Percentiles rank a stretch among this genome's conserved stretches.
Evolutionary conservation across 768 basidiomycete genomes (phyloP).

Genomic region (Dioszegia hungarica): DNA sequence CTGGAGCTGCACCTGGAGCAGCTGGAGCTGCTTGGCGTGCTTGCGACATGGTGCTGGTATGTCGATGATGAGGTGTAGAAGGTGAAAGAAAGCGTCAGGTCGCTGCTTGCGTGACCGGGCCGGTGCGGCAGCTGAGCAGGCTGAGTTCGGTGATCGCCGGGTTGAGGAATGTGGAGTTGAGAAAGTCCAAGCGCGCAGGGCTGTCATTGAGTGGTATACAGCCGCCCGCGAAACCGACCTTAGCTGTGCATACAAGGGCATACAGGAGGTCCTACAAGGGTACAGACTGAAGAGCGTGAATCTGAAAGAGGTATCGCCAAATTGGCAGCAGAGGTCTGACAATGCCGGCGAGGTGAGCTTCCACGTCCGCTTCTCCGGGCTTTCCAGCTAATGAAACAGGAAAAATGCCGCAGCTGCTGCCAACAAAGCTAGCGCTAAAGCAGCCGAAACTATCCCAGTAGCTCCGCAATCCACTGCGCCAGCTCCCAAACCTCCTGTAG

Average conservation of each 20-base stretch:
- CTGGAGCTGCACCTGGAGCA: constrained; percentile 10
- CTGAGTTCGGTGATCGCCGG: background rate
- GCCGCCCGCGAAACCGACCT: too few relatives aligned
- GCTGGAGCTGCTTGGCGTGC: constrained; percentile 7
- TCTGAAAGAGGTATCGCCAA: too few relatives aligned
- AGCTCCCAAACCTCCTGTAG: background rate
- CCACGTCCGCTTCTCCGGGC: background rate
- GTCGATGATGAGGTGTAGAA: background rate
- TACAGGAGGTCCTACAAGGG: too few relatives aligned
- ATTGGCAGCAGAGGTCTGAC: too few relatives aligned
- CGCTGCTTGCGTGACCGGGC: too few relatives aligned
- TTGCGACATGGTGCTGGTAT: constrained; percentile 4
- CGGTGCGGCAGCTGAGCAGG: too few relatives aligned
- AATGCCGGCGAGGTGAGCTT: background rate
- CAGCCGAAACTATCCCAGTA: background rate
- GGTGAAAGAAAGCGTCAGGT: background rate
- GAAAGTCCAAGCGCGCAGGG: too few relatives aligned
- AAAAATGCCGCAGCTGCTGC: background rate
- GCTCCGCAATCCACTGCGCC: background rate
- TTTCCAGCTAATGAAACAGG: background rate
- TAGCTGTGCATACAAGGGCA: too few relatives aligned
- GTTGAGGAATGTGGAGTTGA: background rate
- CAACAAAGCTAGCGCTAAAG: background rate
- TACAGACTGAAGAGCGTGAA: too few relatives aligned
- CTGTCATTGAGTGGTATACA: too few relatives aligned